phyloP scores from a whole-genome alignment of 345 rosid species.

The Geranium rotundifolium region DNA sequence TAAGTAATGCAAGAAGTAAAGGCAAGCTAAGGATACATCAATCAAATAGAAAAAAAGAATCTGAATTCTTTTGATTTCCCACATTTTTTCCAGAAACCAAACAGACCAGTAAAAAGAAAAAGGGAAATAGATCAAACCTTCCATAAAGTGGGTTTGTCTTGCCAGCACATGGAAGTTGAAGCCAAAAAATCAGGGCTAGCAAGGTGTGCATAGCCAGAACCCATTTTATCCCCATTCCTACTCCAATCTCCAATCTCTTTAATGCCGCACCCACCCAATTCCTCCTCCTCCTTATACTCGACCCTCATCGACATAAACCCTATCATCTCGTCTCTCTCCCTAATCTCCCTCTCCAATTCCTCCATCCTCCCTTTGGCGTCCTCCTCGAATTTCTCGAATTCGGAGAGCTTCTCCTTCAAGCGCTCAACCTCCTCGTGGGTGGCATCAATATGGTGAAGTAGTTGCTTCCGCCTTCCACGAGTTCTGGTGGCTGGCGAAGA shows the following conservation, averaged over 20 bases:
- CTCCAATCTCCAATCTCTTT: conserved; percentile 10
- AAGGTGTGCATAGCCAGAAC: conserved; percentile 4
- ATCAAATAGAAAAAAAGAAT: no score
- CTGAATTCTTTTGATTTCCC: no score
- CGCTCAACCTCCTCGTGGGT: conserved; percentile 30
- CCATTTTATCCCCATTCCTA: no score
- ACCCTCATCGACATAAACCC: conserved; percentile 48
- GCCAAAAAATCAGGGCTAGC: conserved; percentile 39
- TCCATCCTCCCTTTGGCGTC: conserved; percentile 39
- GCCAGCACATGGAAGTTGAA: conserved; percentile 52
- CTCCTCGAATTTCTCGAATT: conserved; percentile 47
- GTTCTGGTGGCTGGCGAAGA: conserved; percentile 78
- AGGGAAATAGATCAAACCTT: conserved; percentile 31
- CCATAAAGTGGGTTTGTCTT: conserved; percentile 40
- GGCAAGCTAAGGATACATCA: no score
- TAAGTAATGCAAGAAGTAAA: no score
- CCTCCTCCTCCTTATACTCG: conserved; percentile 21
- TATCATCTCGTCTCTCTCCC: conserved; percentile 63
- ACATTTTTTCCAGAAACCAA: background rate
- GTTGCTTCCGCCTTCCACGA: conserved; percentile 76
- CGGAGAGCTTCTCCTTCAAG: conserved; percentile 35
- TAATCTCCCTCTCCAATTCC: conserved; percentile 49
- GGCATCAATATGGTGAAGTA: conserved; percentile 48
- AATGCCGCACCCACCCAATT: no score
- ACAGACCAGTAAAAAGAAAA: background rate